Base-by-base conservation (phyloP, 352 stramenopile genomes). In the Phytophthora constricta region DNA sequence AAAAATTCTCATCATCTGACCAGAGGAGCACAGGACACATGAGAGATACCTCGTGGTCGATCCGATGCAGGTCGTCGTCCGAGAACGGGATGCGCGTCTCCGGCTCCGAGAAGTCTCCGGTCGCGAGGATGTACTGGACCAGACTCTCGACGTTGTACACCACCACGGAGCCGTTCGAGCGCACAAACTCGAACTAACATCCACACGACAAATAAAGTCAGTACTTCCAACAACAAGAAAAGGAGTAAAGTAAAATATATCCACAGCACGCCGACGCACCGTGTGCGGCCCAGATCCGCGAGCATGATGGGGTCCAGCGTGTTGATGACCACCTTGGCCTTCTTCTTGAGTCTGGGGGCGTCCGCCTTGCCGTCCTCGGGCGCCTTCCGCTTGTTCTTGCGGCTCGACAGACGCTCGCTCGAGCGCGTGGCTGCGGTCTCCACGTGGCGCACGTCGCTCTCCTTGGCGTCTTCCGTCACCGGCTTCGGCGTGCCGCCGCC, bases 301-400 rank as follows among this genome's bases (percentile, higher is more conserved):
- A 97, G 70, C 89, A 97, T 95, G 58, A 97, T 97, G 31, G 91
- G 91, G 65, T 97, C 91, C 2, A 91, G 70, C 22, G 84, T 86
- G 65, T 96, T 96, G 31, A 89, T 84, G 47, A 79, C 62, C 33
- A 68, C 54, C 68, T 93, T 93, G 51, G 63, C 47, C 59, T 81
- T 89, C 71, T 91, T 92, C 43, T 59, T 74, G 27, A 71, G 52
- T 8, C 55, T 42, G 3, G 59, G 48, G 0, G 23, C 54, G 9
- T 79, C 64, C 0, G 63, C 39, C 7, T 61, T 61, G 17, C 78
- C 62, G 22, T 77, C 65, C 23, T 74, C 57, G 26, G 46, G 51
- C 1, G 50, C 67, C 62, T 86, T 88, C 47, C 84, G 82, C 75
- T 92, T 92, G 45, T 78, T 61, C 53, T 76, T 72, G 46, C 60